Base-by-base conservation (phyloP, 768 basidiomycete species). In the Russula abietina region DNA sequence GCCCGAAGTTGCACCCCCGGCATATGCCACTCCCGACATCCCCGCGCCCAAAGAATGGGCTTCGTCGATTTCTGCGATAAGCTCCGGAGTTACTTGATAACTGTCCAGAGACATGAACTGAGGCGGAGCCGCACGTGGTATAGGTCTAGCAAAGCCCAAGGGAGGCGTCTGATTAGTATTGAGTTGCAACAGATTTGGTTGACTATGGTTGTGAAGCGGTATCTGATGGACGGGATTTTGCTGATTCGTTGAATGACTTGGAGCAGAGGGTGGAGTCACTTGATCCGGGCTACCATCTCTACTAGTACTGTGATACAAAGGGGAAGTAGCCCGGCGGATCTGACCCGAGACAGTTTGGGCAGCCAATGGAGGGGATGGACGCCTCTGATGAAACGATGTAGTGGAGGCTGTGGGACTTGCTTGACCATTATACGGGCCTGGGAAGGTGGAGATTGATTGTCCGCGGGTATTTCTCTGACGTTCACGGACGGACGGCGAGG, bases 401-500 rank as follows among this genome's bases (percentile, higher is more conserved):
- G 58, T 56, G 26, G 67, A 66, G 7, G 65, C 61, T 19, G 67
- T 67, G 32, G 67, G 67, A 45, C 67, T 67, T 22, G 53, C 32
- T 32, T 60, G 67, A 14, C 57, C 65, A n/a, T 61, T 62, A 48
- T 58, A 66, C 32, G 61, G 19, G 39, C 61, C 52, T 54, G 55
- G 65, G 36, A 54, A 68, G 11, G 65, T 60, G 36, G 62, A 59
- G 14, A 54, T 58, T 9, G 67, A 68, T 24, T 63, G 65, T 17
- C 67, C 67, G 9, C 67, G 65, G 24, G 48, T 17, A 22, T 45
- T 57, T 43, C 65, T 56, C 45, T 63, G 67, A 32, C 61, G 61
- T 56, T 68, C 67, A 52, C 65, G 65, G 51, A 68, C 60, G 8
- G 67, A 60, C 10, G 67, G 61, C 14, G 67, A 66, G 1, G 67